phyloP scores from a whole-genome alignment of 2,329 filamentous ascomycete genomes.

The Alternaria ventricosa region DNA sequence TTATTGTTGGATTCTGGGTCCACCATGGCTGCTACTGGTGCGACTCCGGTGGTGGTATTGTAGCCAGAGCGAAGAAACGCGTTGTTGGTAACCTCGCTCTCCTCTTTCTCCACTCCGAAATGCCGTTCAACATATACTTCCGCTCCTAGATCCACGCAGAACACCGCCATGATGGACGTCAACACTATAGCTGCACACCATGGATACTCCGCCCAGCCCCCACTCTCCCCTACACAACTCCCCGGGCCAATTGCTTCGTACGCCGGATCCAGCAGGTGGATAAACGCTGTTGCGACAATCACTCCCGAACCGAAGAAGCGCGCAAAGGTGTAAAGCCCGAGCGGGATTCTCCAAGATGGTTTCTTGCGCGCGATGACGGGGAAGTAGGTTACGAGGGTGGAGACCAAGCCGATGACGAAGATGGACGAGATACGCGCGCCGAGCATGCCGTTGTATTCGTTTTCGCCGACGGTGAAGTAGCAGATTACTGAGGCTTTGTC shows the following conservation, averaged over 20 bases:
- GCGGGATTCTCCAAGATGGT: conserved; percentile 1
- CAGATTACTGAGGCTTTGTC: not conserved
- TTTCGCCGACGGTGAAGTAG: not conserved
- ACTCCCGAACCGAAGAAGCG: conserved; percentile 10
- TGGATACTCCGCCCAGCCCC: conserved; percentile 1
- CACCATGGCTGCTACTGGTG: not conserved
- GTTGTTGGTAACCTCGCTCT: not conserved
- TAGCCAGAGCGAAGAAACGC: not conserved
- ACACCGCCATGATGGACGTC: conserved; percentile 1
- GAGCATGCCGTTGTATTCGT: not conserved
- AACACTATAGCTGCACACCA: conserved; percentile 6
- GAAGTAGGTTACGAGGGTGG: conserved; percentile 1
- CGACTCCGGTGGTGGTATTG: no score
- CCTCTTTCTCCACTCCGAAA: not conserved
- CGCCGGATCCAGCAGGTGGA: conserved; percentile 5
- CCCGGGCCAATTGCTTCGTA: conserved; percentile 6
- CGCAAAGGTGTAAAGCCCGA: conserved; percentile 2
- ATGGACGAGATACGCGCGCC: not conserved
- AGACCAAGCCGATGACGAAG: conserved; percentile 7
- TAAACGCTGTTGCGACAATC: conserved; percentile 5
- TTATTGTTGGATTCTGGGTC: not conserved
- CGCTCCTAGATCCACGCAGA: conserved; percentile 2
- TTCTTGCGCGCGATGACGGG: conserved; percentile 1
- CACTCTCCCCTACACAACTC: conserved; percentile 1
- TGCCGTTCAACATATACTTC: conserved; percentile 4